phyloP scores from a whole-genome alignment of 108 stramenopile genomes.

The Epithemia pelagica region DNA sequence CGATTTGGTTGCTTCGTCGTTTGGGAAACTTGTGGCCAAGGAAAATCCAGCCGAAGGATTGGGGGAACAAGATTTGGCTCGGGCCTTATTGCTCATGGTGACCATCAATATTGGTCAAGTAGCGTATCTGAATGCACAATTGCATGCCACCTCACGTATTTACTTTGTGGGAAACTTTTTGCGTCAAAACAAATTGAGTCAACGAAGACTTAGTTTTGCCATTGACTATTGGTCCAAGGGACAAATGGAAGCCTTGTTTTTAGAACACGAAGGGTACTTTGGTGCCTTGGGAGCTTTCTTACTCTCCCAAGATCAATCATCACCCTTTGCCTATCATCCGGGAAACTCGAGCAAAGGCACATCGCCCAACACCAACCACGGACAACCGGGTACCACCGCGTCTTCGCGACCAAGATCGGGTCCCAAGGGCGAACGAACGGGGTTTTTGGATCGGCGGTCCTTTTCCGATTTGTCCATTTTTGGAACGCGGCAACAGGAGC shows the following conservation, averaged over 20 bases:
- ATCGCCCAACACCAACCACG: not conserved
- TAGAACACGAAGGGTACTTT: slow-evolving; percentile 94
- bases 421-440: too few species aligned
- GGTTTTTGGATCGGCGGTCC: too few species aligned
- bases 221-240: slow-evolving; percentile 97
- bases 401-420: too few species aligned
- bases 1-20: slow-evolving; percentile 90
- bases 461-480: not conserved
- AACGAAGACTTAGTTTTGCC: slow-evolving; percentile 84
- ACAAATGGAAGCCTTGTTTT: slow-evolving; percentile 94
- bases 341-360: not conserved
- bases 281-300: slow-evolving; percentile 91
- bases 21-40: slow-evolving; percentile 95
- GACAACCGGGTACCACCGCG: too few species aligned
- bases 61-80: slow-evolving; percentile 90
- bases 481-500: too few species aligned
- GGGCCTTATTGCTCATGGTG: slow-evolving; percentile 94
- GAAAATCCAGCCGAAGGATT: slow-evolving; percentile 74
- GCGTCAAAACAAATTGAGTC: slow-evolving; percentile 88
- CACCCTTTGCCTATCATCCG: not conserved
- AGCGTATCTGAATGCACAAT: slow-evolving; percentile 90
- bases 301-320: slow-evolving; percentile 41
- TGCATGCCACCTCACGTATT: slow-evolving; percentile 81
- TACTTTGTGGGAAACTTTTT: slow-evolving; percentile 97
- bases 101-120: slow-evolving; percentile 98